These are phyloP conservation scores for Phoma sp. DNA, from an alignment of 2,329 filamentous ascomycete genomes.

Conservation along the genomic window DNA sequence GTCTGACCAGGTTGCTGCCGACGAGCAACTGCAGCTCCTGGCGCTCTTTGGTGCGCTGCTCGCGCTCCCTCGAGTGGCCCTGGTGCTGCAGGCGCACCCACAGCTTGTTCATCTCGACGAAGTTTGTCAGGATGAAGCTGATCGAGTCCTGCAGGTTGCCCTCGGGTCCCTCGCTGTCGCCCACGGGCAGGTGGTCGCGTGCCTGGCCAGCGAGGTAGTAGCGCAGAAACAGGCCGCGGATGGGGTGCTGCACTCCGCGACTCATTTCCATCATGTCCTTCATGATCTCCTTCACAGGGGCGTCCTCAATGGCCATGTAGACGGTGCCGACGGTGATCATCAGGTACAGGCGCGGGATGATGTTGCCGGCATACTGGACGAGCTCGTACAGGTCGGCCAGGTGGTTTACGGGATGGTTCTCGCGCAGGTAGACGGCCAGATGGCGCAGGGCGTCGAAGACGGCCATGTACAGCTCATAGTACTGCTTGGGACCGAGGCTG, in stretches of 20 bases:
- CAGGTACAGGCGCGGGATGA: conserved; percentile 92
- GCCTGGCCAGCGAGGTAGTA: conserved; percentile 97
- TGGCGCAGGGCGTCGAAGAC: conserved; percentile 98
- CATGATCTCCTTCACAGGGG: conserved; percentile 99
- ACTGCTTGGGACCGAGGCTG: conserved; percentile 97
- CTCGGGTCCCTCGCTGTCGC: conserved; percentile 86
- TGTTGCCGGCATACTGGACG: conserved; percentile 97
- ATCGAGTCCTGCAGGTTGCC: conserved; percentile 97
- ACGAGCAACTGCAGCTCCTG: conserved; percentile 95
- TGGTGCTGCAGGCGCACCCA: conserved; percentile 98
- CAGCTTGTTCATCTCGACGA: conserved; percentile 99
- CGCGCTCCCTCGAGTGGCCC: conserved; percentile 91
- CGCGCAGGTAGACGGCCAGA: conserved; percentile 92
- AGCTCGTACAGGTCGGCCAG: conserved; percentile 97
- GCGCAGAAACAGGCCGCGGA: conserved; percentile 90
- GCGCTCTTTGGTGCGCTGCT: conserved; percentile 90
- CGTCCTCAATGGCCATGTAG: conserved; percentile 98
- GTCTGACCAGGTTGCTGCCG: conserved; percentile 91
- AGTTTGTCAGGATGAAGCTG: conserved; percentile 97
- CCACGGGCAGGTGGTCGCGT: conserved; percentile 82
- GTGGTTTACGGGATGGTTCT: conserved; percentile 97
- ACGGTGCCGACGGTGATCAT: conserved; percentile 99
- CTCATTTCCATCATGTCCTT: conserved; percentile 99
- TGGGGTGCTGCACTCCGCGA: conserved; percentile 93
- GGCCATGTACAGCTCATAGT: conserved; percentile 99